Base-by-base conservation (phyloP, 805 yeast genomes). In the Cyberlindnera petersonii region DNA sequence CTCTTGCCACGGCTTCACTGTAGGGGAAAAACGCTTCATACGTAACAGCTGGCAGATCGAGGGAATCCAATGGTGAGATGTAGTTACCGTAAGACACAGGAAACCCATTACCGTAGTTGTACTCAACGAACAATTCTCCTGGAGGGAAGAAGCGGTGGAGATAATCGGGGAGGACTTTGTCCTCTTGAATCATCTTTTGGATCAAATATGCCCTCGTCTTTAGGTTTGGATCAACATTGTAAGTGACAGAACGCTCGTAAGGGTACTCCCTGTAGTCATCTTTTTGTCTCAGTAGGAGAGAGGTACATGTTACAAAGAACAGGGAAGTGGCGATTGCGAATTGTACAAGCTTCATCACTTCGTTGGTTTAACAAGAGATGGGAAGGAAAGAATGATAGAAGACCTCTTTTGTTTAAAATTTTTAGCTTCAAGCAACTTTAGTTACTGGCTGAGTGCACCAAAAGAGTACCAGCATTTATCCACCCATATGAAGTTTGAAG, bases 91-190 rank as follows among this genome's bases (percentile, higher is more conserved):
- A 34, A 1, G 33, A 28, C 13, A 52, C 49, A 5, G 26, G 19
- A 28, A 34, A 40, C 7, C 36, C 33, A 7, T 46, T 42, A 9
- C 37, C 43, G 11, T 28, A 23, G 4, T 44, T 37, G 31, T 27
- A 50, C 15, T 33, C 33, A 16, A 45, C 40, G 6, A 21, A 28
- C 33, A 50, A 40, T 23, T 33, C 39, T 3, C 55, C 52, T 14
- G 39, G 46, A 7, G 55, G 52, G 17, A 34, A 37, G 47, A 47
- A 51, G n/a, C 46, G 44, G 10, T 32, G 23, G 16, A 49, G 36
- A 19, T 35, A 47, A 31, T 39, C 42, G 3, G 39, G 31, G 9
- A 44, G 36, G 14, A 44, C 20, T 1, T 26, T 18, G 14, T 33
- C 42, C 2, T 11, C 33, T 9, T 30, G 14, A n/a, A 44, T 35